Evolutionary conservation across 164 flowering plant genomes (phyloP), one percentile per base, ranked within the genome.

Genomic region (Warburgia ugandensis): DNA sequence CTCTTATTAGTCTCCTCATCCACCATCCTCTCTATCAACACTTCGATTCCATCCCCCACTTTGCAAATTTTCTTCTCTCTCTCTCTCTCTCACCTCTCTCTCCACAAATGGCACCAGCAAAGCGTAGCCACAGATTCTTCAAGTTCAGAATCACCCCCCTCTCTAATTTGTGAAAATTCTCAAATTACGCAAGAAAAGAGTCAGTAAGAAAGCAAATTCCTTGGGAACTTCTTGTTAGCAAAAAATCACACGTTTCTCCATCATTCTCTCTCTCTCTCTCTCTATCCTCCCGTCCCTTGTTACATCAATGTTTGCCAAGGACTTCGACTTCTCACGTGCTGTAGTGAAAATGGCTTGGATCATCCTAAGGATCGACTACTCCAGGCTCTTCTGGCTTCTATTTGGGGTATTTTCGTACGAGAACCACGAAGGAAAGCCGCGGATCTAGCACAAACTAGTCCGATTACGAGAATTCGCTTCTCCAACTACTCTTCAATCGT

Each of bases 351-450:
- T 89, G 94, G 79, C 74, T 60, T 77, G 86, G 89, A 83, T 81
- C 58, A 71, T 80, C 79, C 78, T 81, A 0, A 72, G 81, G 59
- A 77, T 83, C 33, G 82, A 86, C 52, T 84, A 80, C 70, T 81
- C 87, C 2, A 75, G 86, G 62, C 86, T 83, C 7, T 85, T 83
- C 62, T 89, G 97, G 97, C 56, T 78, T 5, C 53, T 80, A 9
- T 89, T 81, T 31, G 75, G 84, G 25, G 69, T 86, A 30, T 89
- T 83, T 66, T 76, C 90, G 20, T 86, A 77, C 39, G 94, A 89
- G 49, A 75, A 86, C 54, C 86, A 80, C 30, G 90, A 86, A 60
- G 90, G 97, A 54, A 83, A 83, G 70, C 92, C 90, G 48, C 84
- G 86, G 80, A 86, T 83, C 73, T 31, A 38, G 31, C 45, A n/a